Evolutionary conservation across 129 eudicot species (phyloP), one percentile per base, ranked within the genome.

Genomic region (Smallanthus sonchifolius): DNA sequence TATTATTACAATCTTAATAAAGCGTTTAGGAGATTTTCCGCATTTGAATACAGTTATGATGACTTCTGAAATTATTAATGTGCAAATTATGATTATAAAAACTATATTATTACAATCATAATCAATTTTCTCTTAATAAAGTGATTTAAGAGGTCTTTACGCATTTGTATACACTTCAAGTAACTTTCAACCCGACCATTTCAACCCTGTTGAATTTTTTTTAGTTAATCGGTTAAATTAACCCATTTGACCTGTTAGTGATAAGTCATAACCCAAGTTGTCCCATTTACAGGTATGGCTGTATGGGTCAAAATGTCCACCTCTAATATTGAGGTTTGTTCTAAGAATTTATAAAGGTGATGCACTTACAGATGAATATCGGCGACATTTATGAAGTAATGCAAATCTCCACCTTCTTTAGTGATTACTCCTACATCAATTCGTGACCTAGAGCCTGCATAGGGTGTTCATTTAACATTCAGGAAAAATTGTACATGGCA

Each of bases 321-420:
- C 20, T 36, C 75, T 16, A 51, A 38, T 43, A 36, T 20, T 49
- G 65, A 73, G 19, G 14, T 19, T 38, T 36, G 44, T 35, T 15
- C 17, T 32, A 19, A 38, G 6, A 35, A 34, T 59, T 37, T 70
- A 16, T 15, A 17, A 69, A 55, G 80, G 81, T 24, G 70, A 24
- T 40, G 57, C 65, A 65, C 99, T 94, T 84, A 91, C 99, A 94
- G 75, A 86, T 94, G 96, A 82, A 94, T 73, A 81, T 94, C 98
- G 2, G 99, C 99, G 56, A 90, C 96, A 84, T 94, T 94, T 82
- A 86, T 84, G 68, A 94, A 94, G 66, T 91, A 88, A 79, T 94
- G 99, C 55, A 89, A 83, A 80, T 94, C 94, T 77, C 83, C 86
- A 72, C 81, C 77, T 48, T 85, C 94, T 80, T 79, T 81, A 36